Percentiles rank a stretch among this genome's conserved stretches.
Evolutionary conservation across 2,329 filamentous ascomycete species (phyloP).

Genomic region (Diaporthe citriasiana): DNA sequence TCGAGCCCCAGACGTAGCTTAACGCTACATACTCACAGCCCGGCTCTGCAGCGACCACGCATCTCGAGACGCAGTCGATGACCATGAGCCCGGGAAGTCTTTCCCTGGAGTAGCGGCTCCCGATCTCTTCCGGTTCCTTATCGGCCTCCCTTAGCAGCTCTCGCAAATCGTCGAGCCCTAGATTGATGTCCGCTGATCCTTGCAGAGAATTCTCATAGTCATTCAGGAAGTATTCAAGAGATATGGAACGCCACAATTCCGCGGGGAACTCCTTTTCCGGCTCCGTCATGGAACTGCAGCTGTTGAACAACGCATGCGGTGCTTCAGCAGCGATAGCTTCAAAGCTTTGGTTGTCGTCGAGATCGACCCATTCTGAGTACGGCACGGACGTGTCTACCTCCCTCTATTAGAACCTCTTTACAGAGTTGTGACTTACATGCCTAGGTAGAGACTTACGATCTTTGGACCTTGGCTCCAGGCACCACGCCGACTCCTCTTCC

Average conservation of each 20-base stretch:
- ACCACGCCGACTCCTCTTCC: no score
- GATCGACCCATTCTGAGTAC: background rate
- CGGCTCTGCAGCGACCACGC: background rate
- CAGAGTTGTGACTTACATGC: background rate
- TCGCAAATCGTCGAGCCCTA: background rate
- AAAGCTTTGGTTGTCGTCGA: background rate
- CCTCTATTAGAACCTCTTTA: background rate
- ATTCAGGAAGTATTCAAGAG: background rate
- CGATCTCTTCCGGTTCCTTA: no score
- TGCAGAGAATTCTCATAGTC: background rate
- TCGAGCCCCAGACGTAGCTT: constrained; percentile 6
- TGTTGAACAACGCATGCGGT: background rate
- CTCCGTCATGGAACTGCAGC: background rate
- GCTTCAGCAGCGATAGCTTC: background rate
- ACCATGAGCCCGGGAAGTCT: background rate
- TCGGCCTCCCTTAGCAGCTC: background rate
- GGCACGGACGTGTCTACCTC: background rate
- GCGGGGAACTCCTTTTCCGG: background rate
- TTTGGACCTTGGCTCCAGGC: background rate
- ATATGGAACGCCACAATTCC: background rate
- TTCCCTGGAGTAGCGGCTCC: no score
- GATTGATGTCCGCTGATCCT: background rate
- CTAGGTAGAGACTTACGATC: background rate
- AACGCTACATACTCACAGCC: background rate
- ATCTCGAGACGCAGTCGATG: background rate